Evolutionary conservation across 2,329 filamentous ascomycete species (phyloP), one percentile per base, ranked within the genome.

Genomic region (Thelonectria rubi): DNA sequence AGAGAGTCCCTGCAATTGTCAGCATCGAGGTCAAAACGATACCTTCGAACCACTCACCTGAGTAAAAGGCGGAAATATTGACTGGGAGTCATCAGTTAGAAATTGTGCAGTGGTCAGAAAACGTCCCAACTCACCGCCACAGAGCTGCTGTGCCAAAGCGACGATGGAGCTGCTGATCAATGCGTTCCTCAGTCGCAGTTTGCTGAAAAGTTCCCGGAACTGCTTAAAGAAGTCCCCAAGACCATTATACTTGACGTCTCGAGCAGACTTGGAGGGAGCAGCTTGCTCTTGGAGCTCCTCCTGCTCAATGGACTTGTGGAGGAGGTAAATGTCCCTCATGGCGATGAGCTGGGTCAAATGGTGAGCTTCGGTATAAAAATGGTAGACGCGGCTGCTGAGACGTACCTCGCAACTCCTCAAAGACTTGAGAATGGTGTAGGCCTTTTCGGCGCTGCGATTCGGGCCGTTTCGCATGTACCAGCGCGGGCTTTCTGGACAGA

Each of bases 51-150:
- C 7, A 1, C 51, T 21, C 72, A 76, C 78, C 75, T 1, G 78
- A 81, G 63, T 82, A 82, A 52, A 82, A 82, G 0, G 80, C 79
- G 4, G 81, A 71, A 0, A 82, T 72, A 2, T 69, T 69, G 2
- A 69, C 67, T 69, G 4, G 0, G n/a, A 7, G 17, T 2, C 9
- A 52, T 3, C 4, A 2, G 1, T 65, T 20, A 68, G 59, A 5
- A 15, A 30, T 5, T 1, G 12, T 18, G 2, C 14, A 47, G 15
- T n/a, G 14, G 14, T n/a, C 5, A 14, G 14, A 17, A 7, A 47
- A 6, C 12, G 3, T 17, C 6, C 3, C 5, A 37, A 47, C 59
- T 26, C 57, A 69, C 61, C 64, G 11, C 73, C 72, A n/a, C 72
- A 75, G 1, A 75, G 63, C 34, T 75, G 73, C 18, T 75, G 66